A percentile compares a stretch with the other conserved stretches of the same genome.
phyloP scores from a whole-genome alignment of 78 protist species.

The Monosiga brevicollis region DNA sequence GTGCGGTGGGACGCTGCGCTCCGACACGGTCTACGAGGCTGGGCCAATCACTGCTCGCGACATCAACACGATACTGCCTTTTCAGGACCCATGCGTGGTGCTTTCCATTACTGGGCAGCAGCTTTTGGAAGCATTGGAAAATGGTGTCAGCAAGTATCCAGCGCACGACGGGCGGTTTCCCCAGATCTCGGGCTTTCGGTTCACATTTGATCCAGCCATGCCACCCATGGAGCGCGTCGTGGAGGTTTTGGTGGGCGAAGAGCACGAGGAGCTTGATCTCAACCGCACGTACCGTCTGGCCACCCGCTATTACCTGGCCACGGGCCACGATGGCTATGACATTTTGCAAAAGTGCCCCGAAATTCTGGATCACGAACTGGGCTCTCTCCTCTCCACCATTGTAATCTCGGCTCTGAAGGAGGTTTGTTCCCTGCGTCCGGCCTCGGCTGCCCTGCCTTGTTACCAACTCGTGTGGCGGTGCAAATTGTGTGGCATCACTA shows the following conservation, averaged over 20 bases:
- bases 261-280: not conserved
- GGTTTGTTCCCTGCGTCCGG: not conserved
- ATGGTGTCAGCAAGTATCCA: conserved; percentile 42
- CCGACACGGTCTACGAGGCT: not conserved
- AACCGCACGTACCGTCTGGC: not conserved
- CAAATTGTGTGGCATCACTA: not conserved
- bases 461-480: not conserved
- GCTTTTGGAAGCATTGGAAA: conserved; percentile 36
- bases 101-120: not conserved
- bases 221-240: conserved; percentile 14
- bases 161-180: conserved; percentile 51
- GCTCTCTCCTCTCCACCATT: not conserved
- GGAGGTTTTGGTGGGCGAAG: not conserved
- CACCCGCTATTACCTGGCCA: conserved; percentile 14
- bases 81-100: not conserved
- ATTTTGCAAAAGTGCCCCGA: not conserved
- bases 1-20: not conserved
- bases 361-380: not conserved
- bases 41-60: not conserved
- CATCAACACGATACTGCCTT: not conserved
- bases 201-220: conserved; percentile 15
- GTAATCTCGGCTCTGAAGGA: not conserved
- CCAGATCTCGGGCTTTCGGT: conserved; percentile 22
- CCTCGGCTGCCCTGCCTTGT: not conserved
- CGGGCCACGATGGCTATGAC: conserved; percentile 27